These are phyloP conservation scores for Meyerozyma sp. DNA, from an alignment of 1,139 yeast species.

Conservation along the genomic window DNA sequence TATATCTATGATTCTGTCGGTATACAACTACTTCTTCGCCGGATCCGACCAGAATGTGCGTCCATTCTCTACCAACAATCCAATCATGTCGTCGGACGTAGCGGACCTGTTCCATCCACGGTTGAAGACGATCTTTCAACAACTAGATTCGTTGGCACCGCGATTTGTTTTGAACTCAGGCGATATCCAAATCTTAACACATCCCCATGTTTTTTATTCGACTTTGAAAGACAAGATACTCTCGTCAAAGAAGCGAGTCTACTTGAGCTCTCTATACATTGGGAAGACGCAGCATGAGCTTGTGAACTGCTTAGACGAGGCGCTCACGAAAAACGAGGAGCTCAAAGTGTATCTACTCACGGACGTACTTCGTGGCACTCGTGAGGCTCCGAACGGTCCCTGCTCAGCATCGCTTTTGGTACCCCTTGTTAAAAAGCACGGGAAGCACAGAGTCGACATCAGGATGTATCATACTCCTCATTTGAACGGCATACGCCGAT, in stretches of 20 bases:
- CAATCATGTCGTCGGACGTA: slow-evolving; percentile 11
- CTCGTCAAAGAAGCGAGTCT: slow-evolving; percentile 55
- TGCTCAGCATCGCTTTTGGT: slow-evolving; percentile 77
- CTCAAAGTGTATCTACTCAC: slow-evolving; percentile 69
- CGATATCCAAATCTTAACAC: slow-evolving; percentile 57
- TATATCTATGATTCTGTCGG: slow-evolving; percentile 5
- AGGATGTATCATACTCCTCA: slow-evolving; percentile 90
- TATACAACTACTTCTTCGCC: slow-evolving; percentile 11
- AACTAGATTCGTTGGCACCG: slow-evolving; percentile 65
- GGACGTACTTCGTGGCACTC: slow-evolving; percentile 88
- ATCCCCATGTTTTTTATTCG: slow-evolving; percentile 68
- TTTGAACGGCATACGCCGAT: slow-evolving; percentile 60
- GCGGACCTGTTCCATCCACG: slow-evolving; percentile 42
- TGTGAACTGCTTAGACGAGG: slow-evolving; percentile 51
- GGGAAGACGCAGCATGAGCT: slow-evolving; percentile 82
- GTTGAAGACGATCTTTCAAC: slow-evolving; percentile 44
- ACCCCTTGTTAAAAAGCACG: slow-evolving; percentile 17
- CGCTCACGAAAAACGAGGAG: slow-evolving; percentile 53
- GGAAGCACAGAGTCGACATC: slow-evolving; percentile 66
- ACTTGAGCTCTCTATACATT: slow-evolving; percentile 78
- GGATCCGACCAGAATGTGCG: slow-evolving; percentile 5
- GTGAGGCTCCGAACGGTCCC: slow-evolving; percentile 71
- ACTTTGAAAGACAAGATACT: slow-evolving; percentile 53
- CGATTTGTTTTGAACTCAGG: slow-evolving; percentile 56
- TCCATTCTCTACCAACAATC: slow-evolving; percentile 27